These are phyloP conservation scores for Wickerhamomyces sydowiorum DNA, from an alignment of 805 yeast species.

Conservation along the genomic window DNA sequence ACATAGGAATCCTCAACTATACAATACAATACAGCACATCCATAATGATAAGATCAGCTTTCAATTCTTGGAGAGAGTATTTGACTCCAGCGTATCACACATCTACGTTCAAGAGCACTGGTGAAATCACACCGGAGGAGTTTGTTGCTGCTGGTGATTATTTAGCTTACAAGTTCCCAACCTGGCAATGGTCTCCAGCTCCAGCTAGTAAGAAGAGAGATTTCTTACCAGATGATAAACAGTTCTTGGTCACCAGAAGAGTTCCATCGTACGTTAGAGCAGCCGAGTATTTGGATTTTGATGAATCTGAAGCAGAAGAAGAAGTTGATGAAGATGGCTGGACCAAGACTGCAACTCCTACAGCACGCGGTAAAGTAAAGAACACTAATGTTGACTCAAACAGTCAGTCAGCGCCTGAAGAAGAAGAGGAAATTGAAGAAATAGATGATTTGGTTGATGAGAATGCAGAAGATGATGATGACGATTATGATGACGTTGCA, in stretches of 20 bases:
- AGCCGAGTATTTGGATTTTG: constrained; percentile 38
- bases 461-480: constrained; percentile 32
- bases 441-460: constrained; percentile 43
- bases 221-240: constrained; percentile 83
- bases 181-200: constrained; percentile 88
- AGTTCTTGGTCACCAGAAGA: constrained; percentile 79
- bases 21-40: background rate
- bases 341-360: constrained; percentile 36
- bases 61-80: constrained; percentile 85
- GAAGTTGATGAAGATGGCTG: constrained; percentile 49
- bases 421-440: constrained; percentile 30
- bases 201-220: constrained; percentile 49
- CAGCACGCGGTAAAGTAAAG: constrained; percentile 7
- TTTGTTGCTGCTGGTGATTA: constrained; percentile 94
- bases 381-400: background rate
- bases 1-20: background rate
- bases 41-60: constrained; percentile 61
- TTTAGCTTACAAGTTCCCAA: constrained; percentile 85
- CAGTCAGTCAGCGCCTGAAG: background rate
- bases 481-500: constrained; percentile 29
- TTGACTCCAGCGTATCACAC: constrained; percentile 83
- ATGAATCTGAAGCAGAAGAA: constrained; percentile 28
- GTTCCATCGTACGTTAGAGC: constrained; percentile 86
- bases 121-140: constrained; percentile 94
- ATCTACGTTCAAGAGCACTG: constrained; percentile 82